These are phyloP conservation scores for Setaria viridis DNA, from an alignment of 202 grass and related monocot genomes.

Conservation along the genomic window DNA sequence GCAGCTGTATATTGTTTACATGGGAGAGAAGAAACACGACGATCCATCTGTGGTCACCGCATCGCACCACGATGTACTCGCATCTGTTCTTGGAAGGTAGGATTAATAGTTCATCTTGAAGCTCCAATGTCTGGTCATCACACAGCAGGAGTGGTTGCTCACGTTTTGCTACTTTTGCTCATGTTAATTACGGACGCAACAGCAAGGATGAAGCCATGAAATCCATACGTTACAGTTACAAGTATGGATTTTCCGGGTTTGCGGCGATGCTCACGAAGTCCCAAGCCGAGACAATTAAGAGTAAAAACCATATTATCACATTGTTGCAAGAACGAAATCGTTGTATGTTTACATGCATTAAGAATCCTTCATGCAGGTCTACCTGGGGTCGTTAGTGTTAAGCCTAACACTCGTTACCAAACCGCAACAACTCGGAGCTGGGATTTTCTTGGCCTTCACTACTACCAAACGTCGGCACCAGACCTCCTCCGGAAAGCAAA, in stretches of 20 bases:
- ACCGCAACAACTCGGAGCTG: neutral
- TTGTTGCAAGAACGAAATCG: too few species aligned
- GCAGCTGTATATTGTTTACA: too few species aligned
- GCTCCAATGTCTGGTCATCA: too few species aligned
- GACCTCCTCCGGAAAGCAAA: neutral
- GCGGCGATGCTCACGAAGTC: neutral
- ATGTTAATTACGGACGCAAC: neutral
- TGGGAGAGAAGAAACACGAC: too few species aligned
- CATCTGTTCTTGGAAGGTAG: too few species aligned
- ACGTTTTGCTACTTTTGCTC: neutral
- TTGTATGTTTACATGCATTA: too few species aligned
- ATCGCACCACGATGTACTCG: too few species aligned
- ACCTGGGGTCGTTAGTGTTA: neutral
- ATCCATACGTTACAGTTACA: neutral
- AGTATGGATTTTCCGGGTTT: neutral
- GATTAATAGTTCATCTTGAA: too few species aligned
- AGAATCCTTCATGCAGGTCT: neutral
- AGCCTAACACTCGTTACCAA: neutral
- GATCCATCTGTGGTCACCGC: too few species aligned
- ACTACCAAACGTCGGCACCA: neutral
- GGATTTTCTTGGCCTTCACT: constrained; percentile 15
- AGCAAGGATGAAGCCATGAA: neutral
- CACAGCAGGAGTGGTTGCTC: neutral
- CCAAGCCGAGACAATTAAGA: neutral
- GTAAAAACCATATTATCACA: neutral